phyloP scores from a whole-genome alignment of 208 protist genomes.

The Acanthamoeba lenticulata region DNA sequence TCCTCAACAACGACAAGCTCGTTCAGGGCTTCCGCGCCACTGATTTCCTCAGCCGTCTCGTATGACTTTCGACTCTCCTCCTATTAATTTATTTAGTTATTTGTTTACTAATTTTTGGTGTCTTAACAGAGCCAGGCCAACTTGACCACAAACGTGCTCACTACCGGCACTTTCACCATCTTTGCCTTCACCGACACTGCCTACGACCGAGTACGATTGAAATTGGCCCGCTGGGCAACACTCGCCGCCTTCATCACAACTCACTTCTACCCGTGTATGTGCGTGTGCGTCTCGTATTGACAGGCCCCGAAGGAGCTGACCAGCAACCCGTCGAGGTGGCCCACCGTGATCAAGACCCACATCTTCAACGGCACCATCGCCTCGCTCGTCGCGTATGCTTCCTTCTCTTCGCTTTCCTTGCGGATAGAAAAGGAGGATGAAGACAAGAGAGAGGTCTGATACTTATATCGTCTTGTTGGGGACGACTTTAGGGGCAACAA shows the following conservation, averaged over 20 bases:
- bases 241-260: not conserved
- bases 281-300: not conserved
- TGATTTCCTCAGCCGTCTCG: not conserved
- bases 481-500: not conserved
- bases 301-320: not conserved
- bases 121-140: not conserved
- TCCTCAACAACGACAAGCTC: not conserved
- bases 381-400: not conserved
- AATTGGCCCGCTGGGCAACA: not conserved
- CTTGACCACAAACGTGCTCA: not conserved
- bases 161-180: not conserved
- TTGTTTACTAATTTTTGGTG: not conserved
- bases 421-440: too few relatives aligned
- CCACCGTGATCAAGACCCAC: slow-evolving; percentile 50
- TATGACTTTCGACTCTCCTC: not conserved
- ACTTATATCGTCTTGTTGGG: too few relatives aligned
- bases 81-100: not conserved
- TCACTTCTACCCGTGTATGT: not conserved
- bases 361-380: slow-evolving; percentile 36
- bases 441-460: too few relatives aligned
- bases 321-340: slow-evolving; percentile 30
- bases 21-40: slow-evolving; percentile 10
- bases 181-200: slow-evolving; percentile 57
- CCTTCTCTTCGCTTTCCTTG: too few relatives aligned
- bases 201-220: not conserved